Base-by-base conservation (phyloP, 345 rosid species). In the Laguncularia racemosa region DNA sequence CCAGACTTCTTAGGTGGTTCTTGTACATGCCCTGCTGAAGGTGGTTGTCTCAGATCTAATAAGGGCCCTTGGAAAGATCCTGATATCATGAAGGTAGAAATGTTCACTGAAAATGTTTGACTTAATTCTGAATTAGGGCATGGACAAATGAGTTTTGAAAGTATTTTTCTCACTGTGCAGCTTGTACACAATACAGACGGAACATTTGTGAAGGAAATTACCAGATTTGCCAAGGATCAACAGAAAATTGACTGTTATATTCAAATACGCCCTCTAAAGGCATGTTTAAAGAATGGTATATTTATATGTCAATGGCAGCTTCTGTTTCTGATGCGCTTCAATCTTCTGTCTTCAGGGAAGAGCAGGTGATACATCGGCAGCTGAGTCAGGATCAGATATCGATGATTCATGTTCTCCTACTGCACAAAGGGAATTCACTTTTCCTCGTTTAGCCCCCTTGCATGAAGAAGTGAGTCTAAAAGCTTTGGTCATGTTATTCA, bases 51-150 rank as follows among this genome's bases (percentile, higher is more conserved):
- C 62, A 79, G 87, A 50, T 93, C 99, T 64, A 79, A 83, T 56
- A 86, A 85, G 78, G 99, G 97, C 67, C 99, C 99, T 23, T 93
- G 97, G 96, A 83, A 85, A 67, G 96, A 93, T 69, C 90, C 95
- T 62, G 85, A 79, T 50, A 73, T 82, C 71, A 79, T 86, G 96
- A 93, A 93, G 93, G 99, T 89, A 73, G 33, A 2, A 15, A n/a
- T 13, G 28, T 23, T 23, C 43, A 40, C 52, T 18, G 20, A 44
- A n/a, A 15, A 28, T 3, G 55, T 23, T 57, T 53, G 47, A 60
- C 43, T 11, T 46, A 16, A 16, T 50, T 45, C 20, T 46, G 58
- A 44, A 17, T 45, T 20, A 46, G 18, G 7, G 14, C 17, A 21
- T 13, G 52, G 16, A n/a, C 43, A 45, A 15, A 55, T 21, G 50